Conservation (phyloP, 1,139 yeast species). For the Saccharomycopsis crataegensis region DNA sequence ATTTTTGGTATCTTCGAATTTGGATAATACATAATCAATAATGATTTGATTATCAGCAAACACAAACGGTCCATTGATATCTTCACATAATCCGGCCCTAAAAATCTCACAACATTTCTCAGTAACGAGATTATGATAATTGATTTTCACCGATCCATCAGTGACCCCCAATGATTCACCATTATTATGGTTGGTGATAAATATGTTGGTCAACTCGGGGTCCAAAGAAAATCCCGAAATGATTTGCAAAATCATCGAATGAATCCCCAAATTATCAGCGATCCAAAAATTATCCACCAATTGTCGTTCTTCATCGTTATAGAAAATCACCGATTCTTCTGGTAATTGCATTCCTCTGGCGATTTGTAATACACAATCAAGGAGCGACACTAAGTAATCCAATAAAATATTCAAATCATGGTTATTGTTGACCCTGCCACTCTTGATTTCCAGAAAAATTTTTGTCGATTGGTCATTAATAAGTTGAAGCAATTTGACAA, state of each 20-base stretch:
- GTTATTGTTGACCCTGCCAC: background rate
- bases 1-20: slow-evolving; percentile 24
- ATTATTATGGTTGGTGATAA: background rate
- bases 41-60: slow-evolving; percentile 37
- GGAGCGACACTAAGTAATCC: slow-evolving; percentile 42
- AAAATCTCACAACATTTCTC: slow-evolving; percentile 54
- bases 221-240: slow-evolving; percentile 21
- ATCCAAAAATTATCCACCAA: slow-evolving; percentile 23
- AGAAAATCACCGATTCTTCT: slow-evolving; percentile 34
- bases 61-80: slow-evolving; percentile 53
- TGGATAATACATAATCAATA: slow-evolving; percentile 38
- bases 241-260: slow-evolving; percentile 29
- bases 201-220: background rate
- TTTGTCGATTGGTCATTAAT: slow-evolving; percentile 14
- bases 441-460: background rate
- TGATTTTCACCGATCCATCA: background rate
- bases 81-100: slow-evolving; percentile 48
- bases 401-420: slow-evolving; percentile 6
- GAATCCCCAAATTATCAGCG: slow-evolving; percentile 35
- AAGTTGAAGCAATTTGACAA: slow-evolving; percentile 24
- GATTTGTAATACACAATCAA: slow-evolving; percentile 56
- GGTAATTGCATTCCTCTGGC: slow-evolving; percentile 62
- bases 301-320: slow-evolving; percentile 29
- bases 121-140: slow-evolving; percentile 33
- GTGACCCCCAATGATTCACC: background rate